Base-by-base conservation (phyloP, 192 early-diverging fungal species). In the Dimargaris verticillata region DNA sequence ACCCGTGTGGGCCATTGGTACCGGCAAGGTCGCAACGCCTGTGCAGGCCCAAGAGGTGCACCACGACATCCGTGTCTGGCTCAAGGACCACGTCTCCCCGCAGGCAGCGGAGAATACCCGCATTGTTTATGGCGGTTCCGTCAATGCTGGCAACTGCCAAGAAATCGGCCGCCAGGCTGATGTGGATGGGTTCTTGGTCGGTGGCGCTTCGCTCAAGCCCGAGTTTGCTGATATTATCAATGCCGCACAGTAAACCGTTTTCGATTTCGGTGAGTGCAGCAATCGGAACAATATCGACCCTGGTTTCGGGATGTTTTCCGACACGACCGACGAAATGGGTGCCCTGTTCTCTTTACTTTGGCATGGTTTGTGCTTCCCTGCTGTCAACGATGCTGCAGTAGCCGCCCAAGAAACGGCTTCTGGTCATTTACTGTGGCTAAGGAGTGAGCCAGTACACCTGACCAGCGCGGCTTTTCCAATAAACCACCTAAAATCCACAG, bases 1-100 rank as follows among this genome's bases (percentile, higher is more conserved):
- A 79, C 96, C 96, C 58, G 96, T 99, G 60, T 99, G 96, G 96
- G 96, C 96, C 41, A 97, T 99, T 66, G 95, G 96, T 54, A 99
- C 96, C 20, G 96, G 96, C 63, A 92, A 92, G 83, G 94, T 99
- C 13, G 94, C 96, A 47, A 83, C 89, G 22, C 89, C 88, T 53
- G 75, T 86, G 44, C 91, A 97, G 80, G 96, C 96, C 46, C 93
- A 99, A 80, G 95, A 99, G 66, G 88, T 88, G 49, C 96, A 99
- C 76, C 74, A 68, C 18, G 78, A 74, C 55, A 92, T 99, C 71
- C 86, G 95, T 66, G 65, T 75, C 53, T 96, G 92, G 86, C 80
- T 99, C 64, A 74, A 72, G 53, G 78, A 80, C 43, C 87, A 89
- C 60, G 91, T 97, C 52, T 92, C 86, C 47, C 64, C 80, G 48